These are phyloP conservation scores for Pichia sp. DNA, from an alignment of 1,139 yeast species.

Conservation along the genomic window DNA sequence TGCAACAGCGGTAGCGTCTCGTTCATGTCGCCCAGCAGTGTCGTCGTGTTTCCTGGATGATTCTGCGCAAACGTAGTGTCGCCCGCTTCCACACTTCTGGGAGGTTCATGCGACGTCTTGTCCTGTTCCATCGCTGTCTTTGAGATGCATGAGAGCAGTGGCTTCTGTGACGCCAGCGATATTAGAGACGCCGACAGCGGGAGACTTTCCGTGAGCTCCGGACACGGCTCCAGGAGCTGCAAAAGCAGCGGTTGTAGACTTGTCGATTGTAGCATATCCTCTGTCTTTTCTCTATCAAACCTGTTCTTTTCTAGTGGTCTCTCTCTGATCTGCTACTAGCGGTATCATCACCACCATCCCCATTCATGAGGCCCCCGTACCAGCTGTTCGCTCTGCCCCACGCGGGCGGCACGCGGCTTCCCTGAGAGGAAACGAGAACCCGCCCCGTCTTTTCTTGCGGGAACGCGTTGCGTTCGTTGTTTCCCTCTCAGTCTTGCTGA, in stretches of 20 bases:
- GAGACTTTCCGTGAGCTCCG: constrained; percentile 5
- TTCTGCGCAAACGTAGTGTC: not conserved
- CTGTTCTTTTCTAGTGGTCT: not conserved
- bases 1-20: constrained; percentile 3
- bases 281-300: not conserved
- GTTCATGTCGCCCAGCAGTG: not conserved
- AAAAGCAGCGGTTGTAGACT: constrained; percentile 13
- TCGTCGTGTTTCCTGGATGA: not conserved
- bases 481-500: not conserved
- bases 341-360: not conserved
- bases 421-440: not conserved
- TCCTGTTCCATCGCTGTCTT: constrained; percentile 14
- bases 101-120: not conserved
- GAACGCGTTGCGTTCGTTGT: not conserved
- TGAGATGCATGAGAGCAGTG: constrained; percentile 16
- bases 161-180: constrained; percentile 11
- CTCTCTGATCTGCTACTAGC: not conserved
- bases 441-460: not conserved
- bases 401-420: not conserved
- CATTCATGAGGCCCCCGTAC: not conserved
- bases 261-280: constrained; percentile 10
- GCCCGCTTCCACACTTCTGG: not conserved
- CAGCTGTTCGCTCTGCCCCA: not conserved
- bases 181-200: constrained; percentile 15
- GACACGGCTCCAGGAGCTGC: constrained; percentile 12